phyloP scores from a whole-genome alignment of 2,329 filamentous ascomycete genomes.

The Colletotrichum graminicola region DNA sequence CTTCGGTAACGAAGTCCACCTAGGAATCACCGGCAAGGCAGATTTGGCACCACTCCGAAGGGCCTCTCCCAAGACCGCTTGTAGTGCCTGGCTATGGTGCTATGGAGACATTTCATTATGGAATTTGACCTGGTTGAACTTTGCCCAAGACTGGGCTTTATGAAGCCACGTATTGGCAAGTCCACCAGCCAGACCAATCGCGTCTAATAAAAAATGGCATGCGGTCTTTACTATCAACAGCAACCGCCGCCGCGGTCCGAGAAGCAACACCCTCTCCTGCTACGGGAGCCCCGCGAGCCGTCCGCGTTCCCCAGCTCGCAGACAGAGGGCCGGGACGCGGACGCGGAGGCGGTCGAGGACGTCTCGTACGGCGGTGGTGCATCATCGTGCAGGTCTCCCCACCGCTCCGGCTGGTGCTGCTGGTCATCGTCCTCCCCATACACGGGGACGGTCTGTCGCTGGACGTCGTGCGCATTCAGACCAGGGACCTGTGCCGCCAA shows the following conservation, averaged over 20 bases:
- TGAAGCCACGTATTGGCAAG: neutral
- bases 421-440: neutral
- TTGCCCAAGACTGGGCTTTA: neutral
- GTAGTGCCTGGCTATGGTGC: neutral
- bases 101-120: neutral
- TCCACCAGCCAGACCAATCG: neutral
- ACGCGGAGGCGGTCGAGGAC: neutral
- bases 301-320: neutral
- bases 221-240: too few species aligned
- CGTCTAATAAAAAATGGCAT: neutral
- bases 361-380: constrained; percentile 31
- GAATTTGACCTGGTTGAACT: neutral
- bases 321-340: neutral
- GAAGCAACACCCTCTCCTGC: constrained; percentile 21
- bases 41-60: neutral
- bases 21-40: neutral
- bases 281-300: constrained; percentile 9
- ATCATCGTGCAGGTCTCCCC: neutral
- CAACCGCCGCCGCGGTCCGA: constrained; percentile 5
- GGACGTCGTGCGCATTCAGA: neutral
- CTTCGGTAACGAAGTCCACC: neutral
- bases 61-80: neutral
- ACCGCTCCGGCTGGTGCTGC: neutral
- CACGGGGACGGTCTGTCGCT: constrained; percentile 8
- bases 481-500: neutral